Evolutionary conservation across 2,329 filamentous ascomycete genomes (phyloP).

Genomic region (Emergomyces africanus): DNA sequence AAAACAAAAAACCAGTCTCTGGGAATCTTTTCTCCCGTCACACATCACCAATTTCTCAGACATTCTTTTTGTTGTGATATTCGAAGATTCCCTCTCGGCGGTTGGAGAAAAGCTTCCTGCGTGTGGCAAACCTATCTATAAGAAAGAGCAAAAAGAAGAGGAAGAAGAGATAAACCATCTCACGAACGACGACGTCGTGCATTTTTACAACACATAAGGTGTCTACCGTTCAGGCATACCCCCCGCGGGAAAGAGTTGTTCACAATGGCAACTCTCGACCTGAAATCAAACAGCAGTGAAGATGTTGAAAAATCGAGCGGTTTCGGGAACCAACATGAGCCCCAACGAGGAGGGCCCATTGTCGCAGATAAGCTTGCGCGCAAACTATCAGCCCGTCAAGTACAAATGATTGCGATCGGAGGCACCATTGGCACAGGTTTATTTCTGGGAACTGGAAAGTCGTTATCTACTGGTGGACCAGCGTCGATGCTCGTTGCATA

Average conservation of each 20-base stretch:
- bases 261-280: not conserved
- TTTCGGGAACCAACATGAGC: not conserved
- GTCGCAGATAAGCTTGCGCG: slow-evolving; percentile 40
- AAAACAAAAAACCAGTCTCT: not conserved
- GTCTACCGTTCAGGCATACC: not conserved
- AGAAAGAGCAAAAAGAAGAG: not conserved
- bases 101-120: not conserved
- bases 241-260: not conserved
- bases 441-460: slow-evolving; percentile 50
- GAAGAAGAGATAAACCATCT: not conserved
- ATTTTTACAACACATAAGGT: not conserved
- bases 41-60: not conserved
- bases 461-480: slow-evolving; percentile 47
- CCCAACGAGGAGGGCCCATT: not conserved
- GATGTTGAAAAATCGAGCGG: slow-evolving; percentile 9
- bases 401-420: slow-evolving; percentile 52
- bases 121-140: not conserved
- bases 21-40: not conserved
- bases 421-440: slow-evolving; percentile 41
- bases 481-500: slow-evolving; percentile 47
- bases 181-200: not conserved
- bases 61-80: not conserved
- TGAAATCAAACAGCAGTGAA: not conserved
- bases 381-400: slow-evolving; percentile 47
- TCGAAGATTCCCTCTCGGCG: not conserved